phyloP scores from a whole-genome alignment of 768 basidiomycete species.

The Saitozyma podzolica region DNA sequence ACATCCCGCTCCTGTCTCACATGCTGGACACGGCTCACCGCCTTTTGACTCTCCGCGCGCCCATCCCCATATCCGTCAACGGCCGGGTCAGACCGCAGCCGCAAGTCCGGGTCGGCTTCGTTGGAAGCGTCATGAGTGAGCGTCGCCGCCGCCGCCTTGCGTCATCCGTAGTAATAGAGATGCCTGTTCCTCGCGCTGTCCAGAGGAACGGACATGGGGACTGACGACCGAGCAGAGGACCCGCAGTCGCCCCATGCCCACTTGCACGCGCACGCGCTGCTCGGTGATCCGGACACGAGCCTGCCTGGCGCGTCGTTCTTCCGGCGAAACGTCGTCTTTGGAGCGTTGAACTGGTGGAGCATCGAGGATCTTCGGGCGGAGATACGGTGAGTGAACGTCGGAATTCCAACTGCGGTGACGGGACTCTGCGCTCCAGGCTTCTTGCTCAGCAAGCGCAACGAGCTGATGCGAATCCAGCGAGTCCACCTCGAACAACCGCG shows the following conservation, averaged over 20 bases:
- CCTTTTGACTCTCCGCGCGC: slow-evolving; percentile 4
- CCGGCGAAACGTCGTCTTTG: slow-evolving; percentile 41
- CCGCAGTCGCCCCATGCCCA: slow-evolving; percentile 40
- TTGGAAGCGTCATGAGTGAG: slow-evolving; percentile 34
- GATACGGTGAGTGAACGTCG: slow-evolving; percentile 31
- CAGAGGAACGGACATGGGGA: background rate
- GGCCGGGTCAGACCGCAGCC: slow-evolving; percentile 5
- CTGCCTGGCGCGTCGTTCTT: slow-evolving; percentile 37
- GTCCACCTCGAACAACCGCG: slow-evolving; percentile 75
- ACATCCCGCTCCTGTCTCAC: slow-evolving; percentile 37
- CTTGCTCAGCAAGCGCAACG: background rate
- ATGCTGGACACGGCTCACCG: slow-evolving; percentile 27
- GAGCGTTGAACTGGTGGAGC: slow-evolving; percentile 37
- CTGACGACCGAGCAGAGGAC: slow-evolving; percentile 23
- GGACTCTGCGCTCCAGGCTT: background rate
- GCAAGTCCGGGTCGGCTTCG: slow-evolving; percentile 39
- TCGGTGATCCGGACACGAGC: slow-evolving; percentile 30
- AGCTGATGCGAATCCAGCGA: slow-evolving; percentile 58
- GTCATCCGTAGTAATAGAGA: background rate
- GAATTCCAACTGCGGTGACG: background rate
- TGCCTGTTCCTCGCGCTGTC: background rate
- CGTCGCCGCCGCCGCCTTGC: background rate
- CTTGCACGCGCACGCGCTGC: slow-evolving; percentile 40
- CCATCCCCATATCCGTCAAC: slow-evolving; percentile 20
- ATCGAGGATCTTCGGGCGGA: slow-evolving; percentile 43